Base-by-base conservation (phyloP, 2,329 filamentous ascomycete species). In the Nakataea oryzae region DNA sequence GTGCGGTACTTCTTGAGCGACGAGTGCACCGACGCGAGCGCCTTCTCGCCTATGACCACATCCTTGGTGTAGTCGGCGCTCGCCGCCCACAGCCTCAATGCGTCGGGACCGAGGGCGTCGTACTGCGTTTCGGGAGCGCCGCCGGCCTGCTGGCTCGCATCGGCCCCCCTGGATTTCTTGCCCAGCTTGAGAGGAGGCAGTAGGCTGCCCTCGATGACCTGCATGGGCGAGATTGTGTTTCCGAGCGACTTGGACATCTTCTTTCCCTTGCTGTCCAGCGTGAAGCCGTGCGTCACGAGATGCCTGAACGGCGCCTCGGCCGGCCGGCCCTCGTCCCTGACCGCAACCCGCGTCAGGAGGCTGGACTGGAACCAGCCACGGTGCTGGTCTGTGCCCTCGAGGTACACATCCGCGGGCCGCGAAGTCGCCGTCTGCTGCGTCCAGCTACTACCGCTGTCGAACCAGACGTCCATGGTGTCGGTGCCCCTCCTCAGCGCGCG, bases 401-500 rank as follows among this genome's bases (percentile, higher is more conserved):
- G 82, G 71, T 96, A 97, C 28, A 97, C 83, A 72, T 99, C 92
- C 0, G 91, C 91, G 28, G 72, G 86, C 66, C 62, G 71, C 30
- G 72, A 70, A 11, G 73, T 68, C 30, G 77, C 79, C 41, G 41
- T 50, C 41, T 50, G 41, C 70, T 84, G 80, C 4, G 80, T 89
- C 95, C 95, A 99, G 70, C 91, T 96, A 59, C 90, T 96, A 7
- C 95, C 95, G 67, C 95, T 97, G 73, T 99, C 95, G 68, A 99
- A 99, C 95, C 95, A 99, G 12, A 99, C 95, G 73, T 99, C 95
- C 95, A 99, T 99, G 0, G 95, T 99, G 70, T 99, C 95, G 56
- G 81, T 90, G 17, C 93, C 93, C 65, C 95, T 88, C 58, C 83
- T 70, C 88, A 95, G 6, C 76, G 71, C 11, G 80, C 78, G 21